phyloP scores from a whole-genome alignment of 345 rosid species.

The Jatropha curcas region DNA sequence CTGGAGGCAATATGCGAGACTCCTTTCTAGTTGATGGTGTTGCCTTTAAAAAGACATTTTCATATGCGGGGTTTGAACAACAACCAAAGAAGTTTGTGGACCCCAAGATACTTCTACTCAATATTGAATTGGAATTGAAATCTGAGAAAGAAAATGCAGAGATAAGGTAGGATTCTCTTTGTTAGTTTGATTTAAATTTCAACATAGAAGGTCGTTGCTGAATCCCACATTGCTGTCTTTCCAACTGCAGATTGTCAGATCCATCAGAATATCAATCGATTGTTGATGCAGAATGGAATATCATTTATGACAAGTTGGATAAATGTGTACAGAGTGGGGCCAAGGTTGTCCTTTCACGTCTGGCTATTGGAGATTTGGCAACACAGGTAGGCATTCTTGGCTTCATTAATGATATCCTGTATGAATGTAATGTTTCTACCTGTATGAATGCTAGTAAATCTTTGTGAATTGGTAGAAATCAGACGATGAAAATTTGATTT shows the following conservation, averaged over 20 bases:
- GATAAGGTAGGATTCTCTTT: slow-evolving; percentile 55
- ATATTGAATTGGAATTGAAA: slow-evolving; percentile 92
- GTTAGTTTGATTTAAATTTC: neutral
- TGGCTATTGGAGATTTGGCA: slow-evolving; percentile 98
- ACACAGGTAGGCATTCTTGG: slow-evolving; percentile 65
- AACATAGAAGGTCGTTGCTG: slow-evolving; percentile 13
- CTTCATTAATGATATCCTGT: neutral
- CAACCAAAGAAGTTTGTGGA: slow-evolving; percentile 90
- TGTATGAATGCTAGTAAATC: no score
- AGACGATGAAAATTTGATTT: neutral
- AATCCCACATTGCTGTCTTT: slow-evolving; percentile 11
- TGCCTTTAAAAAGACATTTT: slow-evolving; percentile 98
- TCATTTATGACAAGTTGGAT: slow-evolving; percentile 96
- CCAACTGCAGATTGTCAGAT: slow-evolving; percentile 73
- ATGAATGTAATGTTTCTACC: neutral
- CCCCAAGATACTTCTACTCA: slow-evolving; percentile 81
- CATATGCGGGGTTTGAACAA: slow-evolving; percentile 98
- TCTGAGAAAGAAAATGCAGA: slow-evolving; percentile 99
- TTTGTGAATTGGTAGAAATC: neutral
- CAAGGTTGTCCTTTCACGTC: slow-evolving; percentile 91
- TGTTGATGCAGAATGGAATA: slow-evolving; percentile 99
- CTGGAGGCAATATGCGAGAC: slow-evolving; percentile 96
- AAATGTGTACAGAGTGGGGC: slow-evolving; percentile 95
- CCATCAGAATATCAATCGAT: slow-evolving; percentile 97
- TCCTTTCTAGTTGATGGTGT: slow-evolving; percentile 97